Evolutionary conservation across 495 filamentous ascomycete genomes (phyloP).

Genomic region (Saxispiralis lemnorum): DNA sequence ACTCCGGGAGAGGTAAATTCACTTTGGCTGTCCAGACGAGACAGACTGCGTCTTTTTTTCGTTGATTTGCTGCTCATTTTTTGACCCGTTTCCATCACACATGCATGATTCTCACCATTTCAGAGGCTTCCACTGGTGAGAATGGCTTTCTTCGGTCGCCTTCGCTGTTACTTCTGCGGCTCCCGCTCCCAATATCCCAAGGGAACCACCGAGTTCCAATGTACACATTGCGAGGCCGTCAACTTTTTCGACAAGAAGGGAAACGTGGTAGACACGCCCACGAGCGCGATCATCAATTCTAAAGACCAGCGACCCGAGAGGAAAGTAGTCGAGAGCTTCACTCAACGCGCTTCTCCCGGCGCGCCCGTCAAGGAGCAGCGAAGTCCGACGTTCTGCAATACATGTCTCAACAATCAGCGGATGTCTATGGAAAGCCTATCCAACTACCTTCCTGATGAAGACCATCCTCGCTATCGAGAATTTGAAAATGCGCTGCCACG

Average conservation of each 20-base stretch:
- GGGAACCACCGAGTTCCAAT: constrained; percentile 25
- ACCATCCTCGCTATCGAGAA: constrained; percentile 43
- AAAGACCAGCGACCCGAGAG: neutral
- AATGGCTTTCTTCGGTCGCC: constrained; percentile 4
- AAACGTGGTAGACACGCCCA: constrained; percentile 74
- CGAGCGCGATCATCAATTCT: constrained; percentile 25
- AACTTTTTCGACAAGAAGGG: constrained; percentile 80
- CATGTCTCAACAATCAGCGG: constrained; percentile 68
- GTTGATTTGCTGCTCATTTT: no score
- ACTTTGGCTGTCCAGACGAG: no score
- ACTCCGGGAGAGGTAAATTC: no score
- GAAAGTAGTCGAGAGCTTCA: constrained; percentile 5
- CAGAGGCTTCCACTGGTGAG: no score
- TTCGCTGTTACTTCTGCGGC: constrained; percentile 16
- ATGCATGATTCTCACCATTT: no score
- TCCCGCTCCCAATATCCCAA: constrained; percentile 8
- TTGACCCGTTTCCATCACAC: no score
- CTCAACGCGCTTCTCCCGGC: neutral
- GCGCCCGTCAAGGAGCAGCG: constrained; percentile 3
- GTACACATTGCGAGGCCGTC: constrained; percentile 55
- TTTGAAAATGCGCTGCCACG: constrained; percentile 39
- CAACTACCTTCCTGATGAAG: constrained; percentile 49
- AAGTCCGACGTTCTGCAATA: constrained; percentile 50
- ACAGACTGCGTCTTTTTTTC: no score
- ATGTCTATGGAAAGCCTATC: constrained; percentile 49